Conservation (phyloP, 306 rosid genomes). For the Albizia julibrissin region DNA sequence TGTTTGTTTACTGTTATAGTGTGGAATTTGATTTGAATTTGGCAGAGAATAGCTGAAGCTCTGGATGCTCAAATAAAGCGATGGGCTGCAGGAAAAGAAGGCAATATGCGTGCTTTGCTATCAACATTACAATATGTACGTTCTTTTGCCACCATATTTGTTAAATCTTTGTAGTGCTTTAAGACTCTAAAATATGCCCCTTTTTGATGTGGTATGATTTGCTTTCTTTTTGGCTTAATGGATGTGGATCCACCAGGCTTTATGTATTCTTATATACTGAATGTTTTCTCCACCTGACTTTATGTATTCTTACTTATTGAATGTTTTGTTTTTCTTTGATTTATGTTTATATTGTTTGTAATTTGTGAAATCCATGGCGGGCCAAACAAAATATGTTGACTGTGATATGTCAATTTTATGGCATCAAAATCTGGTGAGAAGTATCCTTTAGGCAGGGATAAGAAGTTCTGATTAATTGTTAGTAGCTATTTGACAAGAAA, state of each 20-base stretch:
- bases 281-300: background rate
- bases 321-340: background rate
- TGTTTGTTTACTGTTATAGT: conserved; percentile 1
- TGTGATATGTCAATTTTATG: background rate
- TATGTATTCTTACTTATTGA: background rate
- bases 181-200: conserved; percentile 12
- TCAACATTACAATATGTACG: conserved; percentile 74
- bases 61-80: conserved; percentile 64
- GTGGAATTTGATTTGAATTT: conserved; percentile 29
- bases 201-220: conserved; percentile 5
- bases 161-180: conserved; percentile 14
- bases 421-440: background rate
- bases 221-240: conserved; percentile 4
- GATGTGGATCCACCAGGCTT: background rate
- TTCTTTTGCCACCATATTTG: conserved; percentile 21
- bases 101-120: conserved; percentile 87
- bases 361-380: background rate
- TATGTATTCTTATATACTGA: background rate
- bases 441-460: background rate
- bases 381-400: background rate
- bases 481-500: conserved; percentile 7
- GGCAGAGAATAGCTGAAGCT: conserved; percentile 74
- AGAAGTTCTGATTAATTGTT: background rate
- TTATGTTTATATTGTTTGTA: background rate
- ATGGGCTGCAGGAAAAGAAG: conserved; percentile 93